Evolutionary conservation across 495 filamentous ascomycete species (phyloP).

Genomic region (Symbiotaphrina buchneri): DNA sequence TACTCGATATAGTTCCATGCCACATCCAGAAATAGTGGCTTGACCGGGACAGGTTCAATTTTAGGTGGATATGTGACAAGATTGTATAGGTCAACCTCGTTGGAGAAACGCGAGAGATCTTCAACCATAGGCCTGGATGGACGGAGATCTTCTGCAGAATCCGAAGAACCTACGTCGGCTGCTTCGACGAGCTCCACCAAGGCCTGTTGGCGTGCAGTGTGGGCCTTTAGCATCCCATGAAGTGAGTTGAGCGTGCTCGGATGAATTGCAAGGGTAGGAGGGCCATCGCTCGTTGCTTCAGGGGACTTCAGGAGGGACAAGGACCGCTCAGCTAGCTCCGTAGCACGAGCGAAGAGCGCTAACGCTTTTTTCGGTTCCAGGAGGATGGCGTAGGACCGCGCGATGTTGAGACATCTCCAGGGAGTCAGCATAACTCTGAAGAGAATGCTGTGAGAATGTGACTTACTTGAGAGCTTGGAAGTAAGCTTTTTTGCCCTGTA

Average conservation of each 20-base stretch:
- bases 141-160: too few species aligned
- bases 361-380: conserved; percentile 57
- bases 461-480: conserved; percentile 71
- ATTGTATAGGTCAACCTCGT: conserved; percentile 41
- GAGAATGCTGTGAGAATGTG: background rate
- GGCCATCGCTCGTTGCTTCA: conserved; percentile 11
- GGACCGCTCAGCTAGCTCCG: conserved; percentile 24
- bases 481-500: conserved; percentile 58
- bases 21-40: conserved; percentile 88
- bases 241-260: conserved; percentile 30
- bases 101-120: too few species aligned
- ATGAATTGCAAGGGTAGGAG: conserved; percentile 37
- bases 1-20: conserved; percentile 98
- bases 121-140: too few species aligned
- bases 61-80: conserved; percentile 74
- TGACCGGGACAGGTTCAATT: conserved; percentile 68
- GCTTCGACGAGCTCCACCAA: conserved; percentile 57
- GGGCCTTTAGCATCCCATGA: conserved; percentile 31
- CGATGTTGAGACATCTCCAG: conserved; percentile 59
- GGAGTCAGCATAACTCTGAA: conserved; percentile 2
- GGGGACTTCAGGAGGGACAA: conserved; percentile 17
- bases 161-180: too few species aligned
- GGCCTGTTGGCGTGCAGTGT: conserved; percentile 57
- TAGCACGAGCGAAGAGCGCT: conserved; percentile 54
- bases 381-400: conserved; percentile 59